phyloP scores from a whole-genome alignment of 306 rosid genomes.

The Acacia acuminata region DNA sequence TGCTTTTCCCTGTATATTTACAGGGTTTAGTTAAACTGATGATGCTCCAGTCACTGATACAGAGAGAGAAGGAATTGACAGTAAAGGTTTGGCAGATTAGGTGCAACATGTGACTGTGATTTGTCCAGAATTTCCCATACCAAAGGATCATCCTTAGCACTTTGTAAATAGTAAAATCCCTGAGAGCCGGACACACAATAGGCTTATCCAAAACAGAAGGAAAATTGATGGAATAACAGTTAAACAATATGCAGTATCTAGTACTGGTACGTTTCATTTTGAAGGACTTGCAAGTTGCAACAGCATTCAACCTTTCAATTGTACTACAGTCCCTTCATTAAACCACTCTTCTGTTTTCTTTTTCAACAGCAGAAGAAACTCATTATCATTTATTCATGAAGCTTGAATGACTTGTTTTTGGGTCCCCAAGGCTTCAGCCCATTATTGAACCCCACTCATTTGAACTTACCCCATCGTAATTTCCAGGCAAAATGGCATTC shows the following conservation, averaged over 20 bases:
- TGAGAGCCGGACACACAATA: not conserved
- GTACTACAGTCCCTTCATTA: not conserved
- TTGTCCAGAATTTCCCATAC: slow-evolving; percentile 17
- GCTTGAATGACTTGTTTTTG: not conserved
- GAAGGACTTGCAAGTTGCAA: not conserved
- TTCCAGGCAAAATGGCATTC: not conserved
- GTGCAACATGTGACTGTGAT: slow-evolving; percentile 5
- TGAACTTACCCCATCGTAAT: not conserved
- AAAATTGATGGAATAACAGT: not conserved
- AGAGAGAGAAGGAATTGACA: not conserved
- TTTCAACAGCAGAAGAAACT: not conserved
- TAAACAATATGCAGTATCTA: not conserved
- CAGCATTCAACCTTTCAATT: not conserved
- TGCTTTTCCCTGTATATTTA: not conserved
- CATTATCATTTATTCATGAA: not conserved
- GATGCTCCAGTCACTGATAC: not conserved
- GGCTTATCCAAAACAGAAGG: slow-evolving; percentile 14
- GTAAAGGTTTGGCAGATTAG: not conserved
- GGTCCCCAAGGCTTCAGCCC: not conserved
- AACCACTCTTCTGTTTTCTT: not conserved
- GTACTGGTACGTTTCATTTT: slow-evolving; percentile 7
- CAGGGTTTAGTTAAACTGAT: not conserved
- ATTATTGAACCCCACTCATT: not conserved
- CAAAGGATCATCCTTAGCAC: slow-evolving; percentile 5
- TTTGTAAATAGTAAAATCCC: slow-evolving; percentile 8